Evolutionary conservation across 2,329 filamentous ascomycete genomes (phyloP), one percentile per base, ranked within the genome.

Genomic region (Orbilia oligospora): DNA sequence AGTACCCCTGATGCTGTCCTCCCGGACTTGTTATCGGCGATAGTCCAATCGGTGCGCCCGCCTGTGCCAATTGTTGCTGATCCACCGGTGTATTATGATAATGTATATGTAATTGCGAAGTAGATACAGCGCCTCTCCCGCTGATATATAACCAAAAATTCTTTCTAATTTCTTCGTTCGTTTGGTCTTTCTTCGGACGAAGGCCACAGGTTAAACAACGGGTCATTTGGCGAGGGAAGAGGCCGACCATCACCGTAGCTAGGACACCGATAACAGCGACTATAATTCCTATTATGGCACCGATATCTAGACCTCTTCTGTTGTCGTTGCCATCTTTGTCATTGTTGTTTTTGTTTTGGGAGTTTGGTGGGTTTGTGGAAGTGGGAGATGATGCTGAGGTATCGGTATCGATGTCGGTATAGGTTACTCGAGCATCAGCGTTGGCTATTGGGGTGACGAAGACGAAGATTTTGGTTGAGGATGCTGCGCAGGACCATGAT

Each of bases 171-270:
- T 77, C 72, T 0, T 71, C 64, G 58, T 77, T 77, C 3, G 72
- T 41, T 12, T 77, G 61, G 33, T 67, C 66, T 46, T 77, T 77
- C 58, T 77, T 77, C 5, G 72, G 72, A 20, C 72, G 72, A 10
- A 70, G 72, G n/a, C 72, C 72, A 22, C 66, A 77, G 41, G 72
- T 77, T 38, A 77, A 3, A 18, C 58, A 65, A 41, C 72, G 66
- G 58, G 58, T 77, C 55, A 77, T 64, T 48, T 77, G 72, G 12
- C 72, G 66, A 18, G 72, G 72, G 58, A 77, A 77, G 30, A 77
- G 41, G 18, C 66, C 67, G 20, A 77, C 72, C 30, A 77, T 36
- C 41, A 77, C 14, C 14, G 66, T 58, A 2, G 67, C 72, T 1
- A 77, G 6, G 16, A 77, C 72, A 9, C 72, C 72, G 41, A 77